Conservation (phyloP, 2,329 filamentous ascomycete genomes). For the Huntiella savannae region DNA sequence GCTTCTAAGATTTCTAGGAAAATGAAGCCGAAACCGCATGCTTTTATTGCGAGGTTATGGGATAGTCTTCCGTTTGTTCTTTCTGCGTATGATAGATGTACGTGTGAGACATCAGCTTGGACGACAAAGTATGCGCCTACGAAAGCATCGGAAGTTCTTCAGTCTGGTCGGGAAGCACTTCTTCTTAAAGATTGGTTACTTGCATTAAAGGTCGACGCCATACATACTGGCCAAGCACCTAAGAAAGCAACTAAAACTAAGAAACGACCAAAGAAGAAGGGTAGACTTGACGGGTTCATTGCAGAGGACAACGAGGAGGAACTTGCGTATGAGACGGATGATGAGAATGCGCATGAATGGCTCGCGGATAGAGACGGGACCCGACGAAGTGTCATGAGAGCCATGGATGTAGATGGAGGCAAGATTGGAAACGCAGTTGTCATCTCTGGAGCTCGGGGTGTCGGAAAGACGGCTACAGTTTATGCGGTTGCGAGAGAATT, state of each 20-base stretch:
- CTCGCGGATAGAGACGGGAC: not conserved
- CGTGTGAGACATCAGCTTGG: slow-evolving; percentile 60
- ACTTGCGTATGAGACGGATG: slow-evolving; percentile 21
- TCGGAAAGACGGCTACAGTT: slow-evolving; percentile 82
- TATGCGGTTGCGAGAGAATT: slow-evolving; percentile 85
- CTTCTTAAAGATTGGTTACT: slow-evolving; percentile 68
- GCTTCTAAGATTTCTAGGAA: not conserved
- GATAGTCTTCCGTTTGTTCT: slow-evolving; percentile 38
- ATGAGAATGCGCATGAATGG: slow-evolving; percentile 17
- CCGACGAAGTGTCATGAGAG: slow-evolving; percentile 7
- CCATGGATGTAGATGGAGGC: slow-evolving; percentile 16
- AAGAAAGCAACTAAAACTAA: slow-evolving; percentile 12
- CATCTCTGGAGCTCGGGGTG: slow-evolving; percentile 73
- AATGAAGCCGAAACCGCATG: slow-evolving; percentile 25
- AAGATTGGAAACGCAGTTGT: slow-evolving; percentile 60
- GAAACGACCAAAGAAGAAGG: slow-evolving; percentile 39
- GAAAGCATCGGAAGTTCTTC: slow-evolving; percentile 52
- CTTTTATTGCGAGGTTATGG: slow-evolving; percentile 41
- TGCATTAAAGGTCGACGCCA: slow-evolving; percentile 54
- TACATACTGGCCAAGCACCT: slow-evolving; percentile 40
- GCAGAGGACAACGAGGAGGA: slow-evolving; percentile 50
- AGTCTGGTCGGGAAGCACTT: slow-evolving; percentile 47
- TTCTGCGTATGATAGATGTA: slow-evolving; percentile 63
- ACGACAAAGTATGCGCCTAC: slow-evolving; percentile 66
- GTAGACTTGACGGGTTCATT: slow-evolving; percentile 60